A percentile compares a stretch with the other conserved stretches of the same genome.
Conservation (phyloP, 2,329 filamentous ascomycete species). For the Monosporascus sp. region DNA sequence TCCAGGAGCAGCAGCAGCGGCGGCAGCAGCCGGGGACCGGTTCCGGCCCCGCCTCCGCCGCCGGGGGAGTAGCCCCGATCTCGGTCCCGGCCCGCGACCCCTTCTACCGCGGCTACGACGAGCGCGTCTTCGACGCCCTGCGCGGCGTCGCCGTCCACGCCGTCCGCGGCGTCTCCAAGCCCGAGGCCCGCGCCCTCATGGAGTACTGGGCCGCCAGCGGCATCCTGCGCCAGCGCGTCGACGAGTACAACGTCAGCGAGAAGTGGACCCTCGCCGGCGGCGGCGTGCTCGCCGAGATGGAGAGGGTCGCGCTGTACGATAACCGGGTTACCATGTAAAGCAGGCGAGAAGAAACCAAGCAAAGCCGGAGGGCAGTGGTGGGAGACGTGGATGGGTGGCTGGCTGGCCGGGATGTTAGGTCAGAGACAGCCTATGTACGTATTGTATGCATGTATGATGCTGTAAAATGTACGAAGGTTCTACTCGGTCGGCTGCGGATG, state of each 20-base stretch:
- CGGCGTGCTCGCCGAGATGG: conserved; percentile 78
- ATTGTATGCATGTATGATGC: too few species aligned
- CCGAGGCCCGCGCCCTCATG: conserved; percentile 74
- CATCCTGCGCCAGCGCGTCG: conserved; percentile 64
- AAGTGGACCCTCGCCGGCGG: conserved; percentile 80
- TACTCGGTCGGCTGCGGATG: too few species aligned
- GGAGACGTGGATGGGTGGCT: too few species aligned
- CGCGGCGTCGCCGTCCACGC: conserved; percentile 47
- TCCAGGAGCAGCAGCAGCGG: too few species aligned
- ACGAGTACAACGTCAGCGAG: conserved; percentile 67
- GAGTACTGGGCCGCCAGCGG: conserved; percentile 93
- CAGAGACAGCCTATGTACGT: too few species aligned
- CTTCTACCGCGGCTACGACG: conserved; percentile 52
- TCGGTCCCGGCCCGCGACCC: conserved; percentile 40
- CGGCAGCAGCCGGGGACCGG: conserved; percentile 26
- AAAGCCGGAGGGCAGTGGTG: neutral
- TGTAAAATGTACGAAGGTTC: too few species aligned
- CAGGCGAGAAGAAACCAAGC: neutral
- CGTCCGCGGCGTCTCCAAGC: conserved; percentile 64
- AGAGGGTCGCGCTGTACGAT: conserved; percentile 52
- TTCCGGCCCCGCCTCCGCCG: conserved; percentile 4
- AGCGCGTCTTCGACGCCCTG: conserved; percentile 49
- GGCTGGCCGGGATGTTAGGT: too few species aligned
- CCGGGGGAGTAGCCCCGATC: conserved; percentile 4
- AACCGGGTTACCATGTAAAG: conserved; percentile 10